A percentile compares a stretch with the other conserved stretches of the same genome.
phyloP scores from a whole-genome alignment of 192 early-diverging fungal species.

The Jimgerdemannia flammicorona region DNA sequence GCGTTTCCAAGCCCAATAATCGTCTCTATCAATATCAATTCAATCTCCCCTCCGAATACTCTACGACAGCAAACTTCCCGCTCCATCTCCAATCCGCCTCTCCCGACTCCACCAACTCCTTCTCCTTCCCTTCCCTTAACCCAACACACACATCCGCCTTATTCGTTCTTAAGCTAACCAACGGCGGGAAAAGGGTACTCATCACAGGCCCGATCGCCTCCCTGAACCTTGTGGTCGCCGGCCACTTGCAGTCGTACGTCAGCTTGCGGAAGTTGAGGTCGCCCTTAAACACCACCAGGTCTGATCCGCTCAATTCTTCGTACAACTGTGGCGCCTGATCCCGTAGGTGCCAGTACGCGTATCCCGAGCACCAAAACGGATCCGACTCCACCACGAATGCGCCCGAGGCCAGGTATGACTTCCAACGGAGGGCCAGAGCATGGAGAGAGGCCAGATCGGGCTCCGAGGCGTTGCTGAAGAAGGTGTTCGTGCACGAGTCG shows the following conservation, averaged over 20 bases:
- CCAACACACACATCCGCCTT: slow-evolving; percentile 87
- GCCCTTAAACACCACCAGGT: slow-evolving; percentile 89
- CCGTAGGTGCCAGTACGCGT: slow-evolving; percentile 76
- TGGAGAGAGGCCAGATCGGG: slow-evolving; percentile 38
- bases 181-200: slow-evolving; percentile 50
- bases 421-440: slow-evolving; percentile 60
- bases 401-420: slow-evolving; percentile 54
- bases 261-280: slow-evolving; percentile 97
- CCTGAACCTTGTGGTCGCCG: slow-evolving; percentile 74
- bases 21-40: neutral
- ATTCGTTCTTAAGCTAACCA: slow-evolving; percentile 78
- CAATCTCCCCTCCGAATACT: slow-evolving; percentile 19
- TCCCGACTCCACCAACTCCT: slow-evolving; percentile 41
- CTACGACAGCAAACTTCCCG: slow-evolving; percentile 72
- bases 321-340: slow-evolving; percentile 64
- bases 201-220: slow-evolving; percentile 77
- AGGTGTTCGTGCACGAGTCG: slow-evolving; percentile 27
- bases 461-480: slow-evolving; percentile 27
- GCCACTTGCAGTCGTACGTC: slow-evolving; percentile 90
- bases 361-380: slow-evolving; percentile 86
- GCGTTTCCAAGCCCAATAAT: neutral
- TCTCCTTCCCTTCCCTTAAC: slow-evolving; percentile 49
- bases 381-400: slow-evolving; percentile 65
- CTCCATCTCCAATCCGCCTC: slow-evolving; percentile 61
- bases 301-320: slow-evolving; percentile 46